A percentile compares a stretch with the other conserved stretches of the same genome.
Evolutionary conservation across 768 basidiomycete species (phyloP).

Genomic region (Panus rudis): DNA sequence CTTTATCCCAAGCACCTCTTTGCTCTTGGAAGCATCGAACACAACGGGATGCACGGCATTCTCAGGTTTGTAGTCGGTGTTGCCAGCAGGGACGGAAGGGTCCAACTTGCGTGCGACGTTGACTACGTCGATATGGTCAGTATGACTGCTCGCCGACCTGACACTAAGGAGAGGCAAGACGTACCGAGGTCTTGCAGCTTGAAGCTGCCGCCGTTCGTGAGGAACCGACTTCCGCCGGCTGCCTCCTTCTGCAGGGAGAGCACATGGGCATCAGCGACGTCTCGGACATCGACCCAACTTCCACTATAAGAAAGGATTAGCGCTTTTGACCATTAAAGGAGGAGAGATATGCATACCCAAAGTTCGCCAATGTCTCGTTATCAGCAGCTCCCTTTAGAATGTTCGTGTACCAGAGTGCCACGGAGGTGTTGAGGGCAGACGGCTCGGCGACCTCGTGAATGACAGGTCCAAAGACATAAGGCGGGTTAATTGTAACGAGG

Average conservation of each 20-base stretch:
- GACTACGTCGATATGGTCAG: conserved; percentile 1
- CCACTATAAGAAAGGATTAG: not conserved
- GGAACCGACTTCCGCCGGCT: conserved; percentile 32
- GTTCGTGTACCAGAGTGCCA: conserved; percentile 26
- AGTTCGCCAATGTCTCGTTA: not conserved
- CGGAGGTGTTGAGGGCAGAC: conserved; percentile 33
- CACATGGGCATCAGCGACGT: conserved; percentile 9
- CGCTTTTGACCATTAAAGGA: not conserved
- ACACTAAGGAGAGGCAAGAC: not conserved
- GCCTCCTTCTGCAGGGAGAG: conserved; percentile 13
- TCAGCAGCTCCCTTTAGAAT: conserved; percentile 15
- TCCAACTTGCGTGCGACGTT: conserved; percentile 6
- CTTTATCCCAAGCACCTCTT: conserved; percentile 15
- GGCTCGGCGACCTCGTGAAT: conserved; percentile 16
- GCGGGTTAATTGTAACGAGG: conserved; percentile 30
- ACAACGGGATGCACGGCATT: conserved; percentile 14
- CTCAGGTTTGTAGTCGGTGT: conserved; percentile 11
- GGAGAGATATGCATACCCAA: not conserved
- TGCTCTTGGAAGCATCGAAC: conserved; percentile 7
- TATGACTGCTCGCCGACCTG: not conserved
- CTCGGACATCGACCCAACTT: conserved; percentile 16
- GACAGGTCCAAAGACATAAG: conserved; percentile 22
- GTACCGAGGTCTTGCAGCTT: conserved; percentile 10
- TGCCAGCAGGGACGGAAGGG: conserved; percentile 6
- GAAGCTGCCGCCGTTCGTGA: conserved; percentile 18